Percentiles rank a stretch among this genome's conserved stretches.
These are phyloP conservation scores for Mycena maculata DNA, from an alignment of 768 basidiomycete species.

Conservation along the genomic window DNA sequence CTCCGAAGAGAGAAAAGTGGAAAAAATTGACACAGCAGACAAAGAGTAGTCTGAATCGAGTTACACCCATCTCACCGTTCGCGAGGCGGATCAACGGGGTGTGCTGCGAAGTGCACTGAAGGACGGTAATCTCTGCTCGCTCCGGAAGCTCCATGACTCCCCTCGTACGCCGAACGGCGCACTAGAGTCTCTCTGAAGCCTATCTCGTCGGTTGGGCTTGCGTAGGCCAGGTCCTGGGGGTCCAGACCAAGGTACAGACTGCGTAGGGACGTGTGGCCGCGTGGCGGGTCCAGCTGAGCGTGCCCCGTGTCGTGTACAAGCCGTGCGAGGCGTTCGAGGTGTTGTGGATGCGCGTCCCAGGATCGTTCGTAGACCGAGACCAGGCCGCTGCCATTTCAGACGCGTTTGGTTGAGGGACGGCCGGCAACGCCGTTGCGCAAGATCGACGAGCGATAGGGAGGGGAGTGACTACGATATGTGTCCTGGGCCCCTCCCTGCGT, in stretches of 20 bases:
- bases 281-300: constrained; percentile 23
- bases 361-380: not conserved
- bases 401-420: constrained; percentile 1
- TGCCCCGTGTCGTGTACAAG: constrained; percentile 32
- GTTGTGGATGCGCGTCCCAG: constrained; percentile 16
- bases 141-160: constrained; percentile 34
- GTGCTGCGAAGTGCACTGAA: constrained; percentile 80
- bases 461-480: constrained; percentile 12
- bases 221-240: not conserved
- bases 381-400: constrained; percentile 25
- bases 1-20: constrained; percentile 36
- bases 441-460: constrained; percentile 29
- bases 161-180: constrained; percentile 36
- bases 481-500: constrained; percentile 30
- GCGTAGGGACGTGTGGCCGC: constrained; percentile 30
- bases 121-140: constrained; percentile 48
- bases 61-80: constrained; percentile 48
- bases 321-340: constrained; percentile 27
- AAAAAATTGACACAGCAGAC: constrained; percentile 60
- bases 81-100: constrained; percentile 39
- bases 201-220: not conserved
- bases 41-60: constrained; percentile 82
- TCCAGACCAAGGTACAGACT: constrained; percentile 31
- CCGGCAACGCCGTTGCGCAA: constrained; percentile 14
- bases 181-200: constrained; percentile 15